A percentile compares a stretch with the other conserved stretches of the same genome.
Conservation (phyloP, 1,139 yeast genomes). For the Taphrina wiesneri region DNA sequence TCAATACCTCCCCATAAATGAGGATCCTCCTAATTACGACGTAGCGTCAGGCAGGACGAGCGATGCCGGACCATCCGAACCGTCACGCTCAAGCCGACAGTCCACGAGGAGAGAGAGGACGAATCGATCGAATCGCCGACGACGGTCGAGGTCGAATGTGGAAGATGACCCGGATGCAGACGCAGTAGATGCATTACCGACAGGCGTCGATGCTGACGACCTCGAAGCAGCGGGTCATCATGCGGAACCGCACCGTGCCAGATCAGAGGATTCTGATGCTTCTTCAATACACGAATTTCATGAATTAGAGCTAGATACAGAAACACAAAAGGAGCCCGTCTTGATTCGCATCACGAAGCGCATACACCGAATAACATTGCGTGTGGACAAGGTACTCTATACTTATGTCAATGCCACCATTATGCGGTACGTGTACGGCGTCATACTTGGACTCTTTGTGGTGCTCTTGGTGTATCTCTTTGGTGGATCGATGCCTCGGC, state of each 20-base stretch:
- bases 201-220: background rate
- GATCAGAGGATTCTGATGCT: slow-evolving; percentile 9
- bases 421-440: slow-evolving; percentile 26
- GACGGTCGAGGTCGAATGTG: background rate
- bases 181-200: background rate
- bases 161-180: background rate
- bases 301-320: slow-evolving; percentile 22
- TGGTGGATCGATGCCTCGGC: slow-evolving; percentile 26
- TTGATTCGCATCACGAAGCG: slow-evolving; percentile 4
- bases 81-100: background rate
- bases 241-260: slow-evolving; percentile 17
- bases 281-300: slow-evolving; percentile 8
- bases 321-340: slow-evolving; percentile 20
- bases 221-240: slow-evolving; percentile 9
- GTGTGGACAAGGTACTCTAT: slow-evolving; percentile 19
- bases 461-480: slow-evolving; percentile 17
- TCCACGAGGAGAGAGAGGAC: background rate
- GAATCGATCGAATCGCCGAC: background rate
- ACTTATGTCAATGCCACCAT: slow-evolving; percentile 23
- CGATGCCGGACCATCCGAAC: slow-evolving; percentile 4
- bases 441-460: slow-evolving; percentile 22
- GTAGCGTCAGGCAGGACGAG: background rate
- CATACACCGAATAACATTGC: slow-evolving; percentile 4
- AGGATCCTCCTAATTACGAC: slow-evolving; percentile 22
- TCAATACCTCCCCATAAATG: slow-evolving; percentile 24